Evolutionary conservation across 208 protist genomes (phyloP), one percentile per base, ranked within the genome.

Genomic region (Acanthamoeba polyphaga): DNA sequence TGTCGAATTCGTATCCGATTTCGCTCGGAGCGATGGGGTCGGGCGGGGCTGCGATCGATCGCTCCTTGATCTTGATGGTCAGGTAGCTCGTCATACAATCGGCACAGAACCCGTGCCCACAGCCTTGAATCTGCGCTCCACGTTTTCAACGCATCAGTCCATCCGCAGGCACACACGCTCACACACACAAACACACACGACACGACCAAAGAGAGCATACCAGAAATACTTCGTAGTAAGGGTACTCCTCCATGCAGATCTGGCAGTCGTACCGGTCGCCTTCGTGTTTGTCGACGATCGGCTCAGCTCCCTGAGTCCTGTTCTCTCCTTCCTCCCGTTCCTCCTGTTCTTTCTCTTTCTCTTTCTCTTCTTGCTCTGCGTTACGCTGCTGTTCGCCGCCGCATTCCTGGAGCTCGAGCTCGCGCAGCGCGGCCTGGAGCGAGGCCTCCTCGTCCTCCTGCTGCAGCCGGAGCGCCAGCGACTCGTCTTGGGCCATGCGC

Each of bases 51-150:
- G 68, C 27, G 68, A 76, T 76, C 0, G 68, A 76, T n/a, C 68
- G 68, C 34, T 76, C 68, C 12, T 76, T 76, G 34, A 76, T 76
- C 68, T 76, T 76, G 34, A 76, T 46, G 68, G 68, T 46, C 32
- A 76, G 68, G n/a, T 76, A 76, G 68, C 68, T 76, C 34, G 68
- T 46, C 68, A 76, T 76, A n/a, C 68, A 76, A 46, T 76, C 68
- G n/a, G 68, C 68, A n/a, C 68, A 76, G 68, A 76, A 76, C 3
- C 68, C 68, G 68, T 76, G 68, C 7, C 68, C 68, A 17, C 68
- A 76, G 4, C n/a, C n/a, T 4, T 76, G 7, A 15, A 38, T 38
- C 68, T 76, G 32, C 24, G n/a, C n/a, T n/a, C n/a, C n/a, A n/a
- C n/a, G n/a, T n/a, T n/a, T n/a, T n/a, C n/a, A n/a, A n/a, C n/a